These are phyloP conservation scores for Verticillium alfalfae DNA, from an alignment of 2,329 filamentous ascomycete genomes.

Conservation along the genomic window DNA sequence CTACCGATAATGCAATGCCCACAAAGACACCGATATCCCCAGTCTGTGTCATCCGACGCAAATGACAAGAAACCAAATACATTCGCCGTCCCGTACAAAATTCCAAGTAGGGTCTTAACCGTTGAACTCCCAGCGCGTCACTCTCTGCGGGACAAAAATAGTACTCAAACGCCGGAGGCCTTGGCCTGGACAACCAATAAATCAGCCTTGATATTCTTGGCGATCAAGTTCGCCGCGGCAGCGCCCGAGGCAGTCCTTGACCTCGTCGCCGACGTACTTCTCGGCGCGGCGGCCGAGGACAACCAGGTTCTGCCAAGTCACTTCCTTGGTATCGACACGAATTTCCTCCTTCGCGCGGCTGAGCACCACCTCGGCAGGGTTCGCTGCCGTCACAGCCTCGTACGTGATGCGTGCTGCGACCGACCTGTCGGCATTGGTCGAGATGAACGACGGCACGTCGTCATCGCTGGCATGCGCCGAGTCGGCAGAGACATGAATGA, in stretches of 20 bases:
- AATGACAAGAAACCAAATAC: neutral
- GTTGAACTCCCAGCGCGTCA: neutral
- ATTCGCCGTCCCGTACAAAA: neutral
- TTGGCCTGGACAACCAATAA: constrained; percentile 17
- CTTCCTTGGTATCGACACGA: constrained; percentile 2
- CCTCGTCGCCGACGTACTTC: constrained; percentile 14
- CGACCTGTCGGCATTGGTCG: constrained; percentile 13
- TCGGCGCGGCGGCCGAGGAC: constrained; percentile 17
- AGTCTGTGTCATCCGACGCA: neutral
- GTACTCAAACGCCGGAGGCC: neutral
- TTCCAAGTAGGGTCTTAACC: neutral
- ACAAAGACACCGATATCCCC: neutral
- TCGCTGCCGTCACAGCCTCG: constrained; percentile 6
- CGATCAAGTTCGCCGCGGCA: constrained; percentile 10
- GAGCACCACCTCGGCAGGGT: constrained; percentile 4
- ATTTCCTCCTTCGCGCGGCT: constrained; percentile 6
- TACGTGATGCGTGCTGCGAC: constrained; percentile 16
- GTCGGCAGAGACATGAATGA: constrained; percentile 43
- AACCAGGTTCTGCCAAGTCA: constrained; percentile 16
- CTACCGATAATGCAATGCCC: neutral
- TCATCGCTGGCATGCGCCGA: constrained; percentile 12
- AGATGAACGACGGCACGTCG: constrained; percentile 19
- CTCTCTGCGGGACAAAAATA: neutral
- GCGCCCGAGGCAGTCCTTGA: constrained; percentile 18
- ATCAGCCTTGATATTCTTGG: constrained; percentile 18